These are phyloP conservation scores for Pichia sp. DNA, from an alignment of 1,139 yeast species.

Conservation along the genomic window DNA sequence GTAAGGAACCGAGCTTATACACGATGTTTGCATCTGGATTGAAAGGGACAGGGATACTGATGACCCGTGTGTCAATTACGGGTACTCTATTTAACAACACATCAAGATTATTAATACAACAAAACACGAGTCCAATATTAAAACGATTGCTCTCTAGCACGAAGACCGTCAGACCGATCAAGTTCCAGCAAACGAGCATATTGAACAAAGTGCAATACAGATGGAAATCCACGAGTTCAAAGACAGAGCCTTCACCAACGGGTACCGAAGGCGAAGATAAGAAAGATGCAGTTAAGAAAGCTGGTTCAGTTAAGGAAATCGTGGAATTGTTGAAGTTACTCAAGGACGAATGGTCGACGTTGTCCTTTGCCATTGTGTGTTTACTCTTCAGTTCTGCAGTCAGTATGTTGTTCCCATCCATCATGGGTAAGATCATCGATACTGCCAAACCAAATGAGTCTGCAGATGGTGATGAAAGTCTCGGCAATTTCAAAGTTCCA, in stretches of 20 bases:
- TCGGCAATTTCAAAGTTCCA: constrained; percentile 13
- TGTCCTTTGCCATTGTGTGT: constrained; percentile 30
- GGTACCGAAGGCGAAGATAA: neutral
- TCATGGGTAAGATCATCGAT: constrained; percentile 42
- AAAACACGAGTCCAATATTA: no score
- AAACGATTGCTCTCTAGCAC: no score
- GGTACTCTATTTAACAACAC: no score
- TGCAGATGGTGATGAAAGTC: constrained; percentile 9
- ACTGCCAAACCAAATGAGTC: constrained; percentile 44
- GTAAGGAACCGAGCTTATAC: no score
- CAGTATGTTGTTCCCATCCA: constrained; percentile 47
- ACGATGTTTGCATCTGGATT: no score
- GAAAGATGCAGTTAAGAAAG: constrained; percentile 12
- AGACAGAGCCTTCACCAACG: neutral
- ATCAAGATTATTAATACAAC: no score
- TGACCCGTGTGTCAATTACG: no score
- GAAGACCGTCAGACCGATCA: no score
- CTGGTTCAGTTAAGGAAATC: constrained; percentile 30
- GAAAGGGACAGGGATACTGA: no score
- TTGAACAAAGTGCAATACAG: neutral
- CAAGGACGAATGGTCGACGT: constrained; percentile 30
- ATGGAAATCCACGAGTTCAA: neutral
- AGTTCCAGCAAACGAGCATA: neutral
- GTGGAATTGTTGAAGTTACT: constrained; percentile 29
- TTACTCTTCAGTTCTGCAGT: constrained; percentile 33